Conservation (phyloP, 306 rosid species). For the Lathyrus tuberosus region DNA sequence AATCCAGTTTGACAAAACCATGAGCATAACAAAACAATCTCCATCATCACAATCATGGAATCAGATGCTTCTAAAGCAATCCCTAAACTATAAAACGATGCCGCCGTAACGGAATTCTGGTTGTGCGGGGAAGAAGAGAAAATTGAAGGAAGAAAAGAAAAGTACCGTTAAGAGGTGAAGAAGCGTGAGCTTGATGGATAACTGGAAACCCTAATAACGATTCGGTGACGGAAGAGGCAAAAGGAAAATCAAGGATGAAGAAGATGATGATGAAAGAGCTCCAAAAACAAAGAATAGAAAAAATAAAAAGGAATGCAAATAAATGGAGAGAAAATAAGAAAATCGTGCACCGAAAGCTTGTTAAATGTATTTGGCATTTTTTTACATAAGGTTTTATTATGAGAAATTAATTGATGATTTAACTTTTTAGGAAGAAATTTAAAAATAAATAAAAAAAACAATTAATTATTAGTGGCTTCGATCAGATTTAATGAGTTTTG, state of each 20-base stretch:
- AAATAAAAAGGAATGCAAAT: background rate
- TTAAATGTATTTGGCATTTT: background rate
- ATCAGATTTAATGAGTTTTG: too few relatives aligned
- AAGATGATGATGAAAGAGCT: constrained; percentile 11
- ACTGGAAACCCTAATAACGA: constrained; percentile 42
- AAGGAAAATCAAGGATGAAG: constrained; percentile 27
- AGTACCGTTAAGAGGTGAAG: constrained; percentile 26
- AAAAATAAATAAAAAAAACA: too few relatives aligned
- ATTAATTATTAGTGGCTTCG: too few relatives aligned
- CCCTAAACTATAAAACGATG: background rate
- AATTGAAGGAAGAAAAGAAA: background rate
- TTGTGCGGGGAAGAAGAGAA: background rate
- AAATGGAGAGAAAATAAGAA: background rate
- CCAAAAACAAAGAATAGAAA: background rate
- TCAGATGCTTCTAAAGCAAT: background rate
- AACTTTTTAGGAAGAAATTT: too few relatives aligned
- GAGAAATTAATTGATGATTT: too few relatives aligned
- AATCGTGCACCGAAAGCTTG: background rate
- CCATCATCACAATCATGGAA: constrained; percentile 1
- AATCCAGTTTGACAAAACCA: constrained; percentile 8
- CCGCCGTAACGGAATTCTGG: background rate
- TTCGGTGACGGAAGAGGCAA: background rate
- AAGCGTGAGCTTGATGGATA: background rate
- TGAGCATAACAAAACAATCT: background rate
- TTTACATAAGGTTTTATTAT: too few relatives aligned